Evolutionary conservation across 768 basidiomycete genomes (phyloP).

Genomic region (Leccinum aurantiacum): DNA sequence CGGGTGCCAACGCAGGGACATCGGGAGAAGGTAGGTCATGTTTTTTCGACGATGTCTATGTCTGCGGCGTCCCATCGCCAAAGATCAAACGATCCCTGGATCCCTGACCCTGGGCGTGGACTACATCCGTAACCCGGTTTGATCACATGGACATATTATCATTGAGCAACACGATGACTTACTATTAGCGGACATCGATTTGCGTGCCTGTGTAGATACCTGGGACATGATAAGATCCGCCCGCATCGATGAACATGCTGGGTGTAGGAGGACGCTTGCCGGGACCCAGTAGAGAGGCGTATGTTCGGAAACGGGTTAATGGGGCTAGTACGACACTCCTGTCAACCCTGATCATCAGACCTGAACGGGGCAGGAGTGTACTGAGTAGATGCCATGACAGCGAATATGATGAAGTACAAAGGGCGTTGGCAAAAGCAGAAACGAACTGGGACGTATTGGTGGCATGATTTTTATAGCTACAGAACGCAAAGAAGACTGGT

Average conservation of each 20-base stretch:
- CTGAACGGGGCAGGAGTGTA: background rate
- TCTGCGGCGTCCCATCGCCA: too few relatives aligned
- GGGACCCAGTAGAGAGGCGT: background rate
- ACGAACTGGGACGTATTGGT: background rate
- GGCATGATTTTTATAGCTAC: background rate
- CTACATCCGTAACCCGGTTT: background rate
- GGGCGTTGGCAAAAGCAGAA: background rate
- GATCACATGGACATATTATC: background rate
- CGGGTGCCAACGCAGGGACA: too few relatives aligned
- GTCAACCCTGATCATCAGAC: background rate
- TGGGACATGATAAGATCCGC: background rate
- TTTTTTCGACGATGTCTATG: too few relatives aligned
- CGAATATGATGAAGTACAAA: background rate
- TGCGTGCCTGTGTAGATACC: background rate
- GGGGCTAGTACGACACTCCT: background rate
- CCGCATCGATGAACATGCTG: too few relatives aligned
- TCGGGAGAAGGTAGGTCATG: too few relatives aligned
- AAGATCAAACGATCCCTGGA: too few relatives aligned
- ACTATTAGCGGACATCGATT: background rate
- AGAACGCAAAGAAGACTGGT: too few relatives aligned
- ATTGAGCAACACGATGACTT: background rate
- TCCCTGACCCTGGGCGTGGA: too few relatives aligned
- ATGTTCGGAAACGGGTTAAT: background rate
- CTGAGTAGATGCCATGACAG: background rate
- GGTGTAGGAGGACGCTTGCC: background rate